phyloP scores from a whole-genome alignment of 768 basidiomycete genomes.

The Rossbeevera mucosa region DNA sequence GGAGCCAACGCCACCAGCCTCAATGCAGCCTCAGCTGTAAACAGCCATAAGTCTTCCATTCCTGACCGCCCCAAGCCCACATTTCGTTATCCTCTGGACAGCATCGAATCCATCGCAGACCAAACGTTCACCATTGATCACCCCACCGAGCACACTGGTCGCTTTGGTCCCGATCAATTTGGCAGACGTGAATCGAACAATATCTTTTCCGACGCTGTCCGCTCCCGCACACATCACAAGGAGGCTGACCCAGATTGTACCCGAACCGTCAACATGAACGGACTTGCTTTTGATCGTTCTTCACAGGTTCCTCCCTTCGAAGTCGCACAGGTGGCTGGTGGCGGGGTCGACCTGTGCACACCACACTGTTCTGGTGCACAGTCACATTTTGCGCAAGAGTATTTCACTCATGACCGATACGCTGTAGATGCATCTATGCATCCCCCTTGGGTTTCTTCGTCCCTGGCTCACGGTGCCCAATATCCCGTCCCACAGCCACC shows the following conservation, averaged over 20 bases:
- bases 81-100: conserved; percentile 17
- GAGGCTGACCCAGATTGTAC: conserved; percentile 18
- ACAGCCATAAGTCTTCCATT: conserved; percentile 8
- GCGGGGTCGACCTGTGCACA: conserved; percentile 24
- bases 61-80: conserved; percentile 17
- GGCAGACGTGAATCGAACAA: conserved; percentile 36
- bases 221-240: conserved; percentile 24
- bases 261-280: conserved; percentile 19
- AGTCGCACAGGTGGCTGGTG: conserved; percentile 17
- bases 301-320: conserved; percentile 22
- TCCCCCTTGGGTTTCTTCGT: conserved; percentile 25
- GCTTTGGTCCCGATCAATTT: conserved; percentile 18
- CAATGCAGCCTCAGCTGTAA: conserved; percentile 10
- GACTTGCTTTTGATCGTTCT: conserved; percentile 16
- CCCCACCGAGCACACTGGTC: conserved; percentile 10
- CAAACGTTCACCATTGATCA: conserved; percentile 12
- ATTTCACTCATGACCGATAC: conserved; percentile 24
- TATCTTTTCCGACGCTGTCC: conserved; percentile 37
- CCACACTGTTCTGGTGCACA: conserved; percentile 19
- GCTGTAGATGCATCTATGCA: conserved; percentile 19
- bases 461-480: conserved; percentile 26
- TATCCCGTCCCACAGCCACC: conserved; percentile 29
- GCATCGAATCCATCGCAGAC: conserved; percentile 12
- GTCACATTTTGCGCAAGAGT: conserved; percentile 24
- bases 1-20: conserved; percentile 9